Percentiles rank a stretch among this genome's conserved stretches.
phyloP scores from a whole-genome alignment of 2,329 filamentous ascomycete species.

The Neonectria hederae region DNA sequence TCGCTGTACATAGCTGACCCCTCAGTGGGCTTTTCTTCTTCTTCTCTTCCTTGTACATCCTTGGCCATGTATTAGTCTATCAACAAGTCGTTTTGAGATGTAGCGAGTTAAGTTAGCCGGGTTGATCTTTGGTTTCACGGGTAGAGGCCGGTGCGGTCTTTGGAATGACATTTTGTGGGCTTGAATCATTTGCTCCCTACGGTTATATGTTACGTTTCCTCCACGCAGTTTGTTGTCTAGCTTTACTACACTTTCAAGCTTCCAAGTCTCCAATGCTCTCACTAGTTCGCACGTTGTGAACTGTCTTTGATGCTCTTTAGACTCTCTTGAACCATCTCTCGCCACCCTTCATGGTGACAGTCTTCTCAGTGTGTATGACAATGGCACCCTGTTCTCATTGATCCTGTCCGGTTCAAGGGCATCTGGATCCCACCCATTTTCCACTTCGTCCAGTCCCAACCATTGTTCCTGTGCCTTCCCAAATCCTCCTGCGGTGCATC shows the following conservation, averaged over 20 bases:
- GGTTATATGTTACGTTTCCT: not conserved
- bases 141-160: not conserved
- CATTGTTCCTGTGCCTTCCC: not conserved
- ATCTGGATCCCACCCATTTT: not conserved
- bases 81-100: constrained; percentile 2
- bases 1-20: constrained; percentile 5
- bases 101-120: constrained; percentile 7
- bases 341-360: not conserved
- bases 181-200: not conserved
- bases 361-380: not conserved
- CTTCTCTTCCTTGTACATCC: constrained; percentile 24
- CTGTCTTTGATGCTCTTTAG: not conserved
- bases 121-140: not conserved
- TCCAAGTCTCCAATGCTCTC: not conserved
- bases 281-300: not conserved
- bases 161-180: not conserved
- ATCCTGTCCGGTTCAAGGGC: not conserved
- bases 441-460: not conserved
- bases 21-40: not conserved
- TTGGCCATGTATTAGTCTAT: constrained; percentile 26
- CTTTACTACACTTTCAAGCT: not conserved
- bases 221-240: not conserved
- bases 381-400: not conserved
- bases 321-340: not conserved
- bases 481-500: constrained; percentile 38